A percentile compares a stretch with the other conserved stretches of the same genome.
Conservation (phyloP, 768 basidiomycete species). For the Phaffia australis region DNA sequence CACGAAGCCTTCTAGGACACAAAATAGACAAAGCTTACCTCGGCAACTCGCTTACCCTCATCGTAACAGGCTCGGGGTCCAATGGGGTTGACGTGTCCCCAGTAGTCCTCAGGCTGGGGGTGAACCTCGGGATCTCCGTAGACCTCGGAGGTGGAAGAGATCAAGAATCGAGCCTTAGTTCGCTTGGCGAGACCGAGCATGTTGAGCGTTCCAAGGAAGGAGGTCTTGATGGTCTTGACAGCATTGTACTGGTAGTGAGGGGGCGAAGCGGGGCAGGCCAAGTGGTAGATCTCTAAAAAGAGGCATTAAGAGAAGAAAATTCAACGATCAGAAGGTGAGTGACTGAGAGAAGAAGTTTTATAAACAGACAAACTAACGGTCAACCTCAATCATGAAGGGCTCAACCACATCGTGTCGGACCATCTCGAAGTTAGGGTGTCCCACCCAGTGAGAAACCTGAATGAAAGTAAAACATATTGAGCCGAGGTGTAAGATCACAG, state of each 20-base stretch:
- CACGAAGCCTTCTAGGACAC: background rate
- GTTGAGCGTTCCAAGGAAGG: conserved; percentile 95
- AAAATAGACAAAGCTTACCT: conserved; percentile 34
- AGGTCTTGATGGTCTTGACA: conserved; percentile 96
- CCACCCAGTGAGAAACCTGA: conserved; percentile 42
- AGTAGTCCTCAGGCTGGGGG: conserved; percentile 85
- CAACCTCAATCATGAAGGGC: conserved; percentile 97
- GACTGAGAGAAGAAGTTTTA: background rate
- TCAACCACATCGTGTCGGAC: conserved; percentile 95
- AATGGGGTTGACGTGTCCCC: conserved; percentile 95
- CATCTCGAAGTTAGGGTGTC: conserved; percentile 97
- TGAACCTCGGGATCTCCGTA: conserved; percentile 98
- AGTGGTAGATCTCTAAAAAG: conserved; percentile 80
- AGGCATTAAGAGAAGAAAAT: conserved; percentile 19
- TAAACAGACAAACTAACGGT: conserved; percentile 54
- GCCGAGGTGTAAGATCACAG: background rate
- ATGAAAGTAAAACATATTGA: background rate
- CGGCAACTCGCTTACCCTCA: conserved; percentile 97
- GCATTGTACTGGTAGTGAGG: conserved; percentile 97
- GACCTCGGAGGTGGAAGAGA: conserved; percentile 95
- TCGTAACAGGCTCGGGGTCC: conserved; percentile 99
- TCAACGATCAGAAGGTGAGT: background rate
- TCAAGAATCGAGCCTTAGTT: conserved; percentile 91
- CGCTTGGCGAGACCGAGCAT: conserved; percentile 98
- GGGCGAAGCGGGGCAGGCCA: conserved; percentile 94